phyloP scores from a whole-genome alignment of 495 filamentous ascomycete genomes.

The Talaromyces proteolyticus region DNA sequence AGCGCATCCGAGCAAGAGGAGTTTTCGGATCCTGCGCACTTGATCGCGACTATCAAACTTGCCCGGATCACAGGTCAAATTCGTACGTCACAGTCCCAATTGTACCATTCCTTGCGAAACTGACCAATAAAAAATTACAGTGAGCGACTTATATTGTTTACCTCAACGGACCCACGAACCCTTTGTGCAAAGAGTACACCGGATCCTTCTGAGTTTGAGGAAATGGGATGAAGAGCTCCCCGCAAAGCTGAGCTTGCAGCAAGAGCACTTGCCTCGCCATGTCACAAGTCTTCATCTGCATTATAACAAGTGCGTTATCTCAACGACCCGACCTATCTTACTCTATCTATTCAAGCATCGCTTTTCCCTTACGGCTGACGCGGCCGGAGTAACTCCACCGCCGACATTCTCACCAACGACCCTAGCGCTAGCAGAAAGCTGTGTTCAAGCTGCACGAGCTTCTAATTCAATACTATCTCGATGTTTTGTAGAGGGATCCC shows the following conservation, averaged over 20 bases:
- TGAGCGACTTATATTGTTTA: constrained; percentile 17
- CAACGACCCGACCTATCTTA: constrained; percentile 16
- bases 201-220: constrained; percentile 14
- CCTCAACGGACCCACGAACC: constrained; percentile 11
- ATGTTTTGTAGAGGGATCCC: constrained; percentile 15
- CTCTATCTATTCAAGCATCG: constrained; percentile 19
- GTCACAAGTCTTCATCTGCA: constrained; percentile 17
- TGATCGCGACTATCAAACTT: constrained; percentile 16
- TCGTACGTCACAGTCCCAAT: constrained; percentile 3
- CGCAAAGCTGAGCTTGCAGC: constrained; percentile 9
- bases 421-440: constrained; percentile 19
- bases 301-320: constrained; percentile 21
- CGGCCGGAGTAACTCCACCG: not conserved
- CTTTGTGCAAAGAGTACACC: constrained; percentile 19
- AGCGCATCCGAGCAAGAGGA: constrained; percentile 12
- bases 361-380: constrained; percentile 9
- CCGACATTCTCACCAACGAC: constrained; percentile 12
- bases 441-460: constrained; percentile 16
- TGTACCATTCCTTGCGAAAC: not conserved
- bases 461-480: constrained; percentile 15
- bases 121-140: constrained; percentile 1
- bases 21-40: constrained; percentile 16
- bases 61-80: constrained; percentile 17
- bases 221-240: constrained; percentile 17
- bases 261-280: constrained; percentile 12